Evolutionary conservation across 2,329 filamentous ascomycete species (phyloP).

Genomic region (Phialemonium atrogriseum): DNA sequence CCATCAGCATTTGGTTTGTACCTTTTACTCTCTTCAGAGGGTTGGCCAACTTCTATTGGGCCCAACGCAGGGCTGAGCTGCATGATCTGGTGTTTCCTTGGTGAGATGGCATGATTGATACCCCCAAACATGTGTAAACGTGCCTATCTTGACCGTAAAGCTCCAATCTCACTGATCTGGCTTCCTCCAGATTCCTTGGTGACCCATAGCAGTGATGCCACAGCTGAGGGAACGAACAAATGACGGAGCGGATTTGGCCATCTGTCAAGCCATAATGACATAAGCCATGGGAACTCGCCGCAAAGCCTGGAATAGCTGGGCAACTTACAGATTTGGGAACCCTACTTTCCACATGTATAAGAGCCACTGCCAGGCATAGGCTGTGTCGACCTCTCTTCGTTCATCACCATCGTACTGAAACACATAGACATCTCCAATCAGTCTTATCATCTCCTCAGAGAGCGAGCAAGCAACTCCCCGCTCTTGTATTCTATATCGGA

Average conservation of each 20-base stretch:
- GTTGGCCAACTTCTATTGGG: too few species aligned
- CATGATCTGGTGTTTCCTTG: constrained; percentile 2
- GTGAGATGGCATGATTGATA: not conserved
- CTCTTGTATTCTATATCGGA: too few species aligned
- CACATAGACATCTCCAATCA: constrained; percentile 4
- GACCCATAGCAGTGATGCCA: too few species aligned
- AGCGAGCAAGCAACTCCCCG: constrained; percentile 1
- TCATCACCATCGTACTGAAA: constrained; percentile 5
- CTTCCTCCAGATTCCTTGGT: not conserved
- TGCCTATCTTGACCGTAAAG: not conserved
- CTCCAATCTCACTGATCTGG: not conserved
- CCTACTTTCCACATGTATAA: constrained; percentile 5
- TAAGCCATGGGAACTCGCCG: constrained; percentile 3
- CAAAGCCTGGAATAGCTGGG: not conserved
- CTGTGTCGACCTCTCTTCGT: constrained; percentile 3
- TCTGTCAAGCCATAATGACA: constrained; percentile 10
- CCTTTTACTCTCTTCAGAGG: not conserved
- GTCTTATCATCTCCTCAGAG: not conserved
- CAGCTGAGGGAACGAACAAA: not conserved
- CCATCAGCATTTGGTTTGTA: not conserved
- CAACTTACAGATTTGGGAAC: constrained; percentile 6
- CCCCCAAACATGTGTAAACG: not conserved
- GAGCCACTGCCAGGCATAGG: constrained; percentile 2
- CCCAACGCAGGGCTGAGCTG: not conserved
- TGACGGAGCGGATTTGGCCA: not conserved